Evolutionary conservation across 1,139 yeast genomes (phyloP), one percentile per base, ranked within the genome.

Genomic region (Kodamaea anthophila): DNA sequence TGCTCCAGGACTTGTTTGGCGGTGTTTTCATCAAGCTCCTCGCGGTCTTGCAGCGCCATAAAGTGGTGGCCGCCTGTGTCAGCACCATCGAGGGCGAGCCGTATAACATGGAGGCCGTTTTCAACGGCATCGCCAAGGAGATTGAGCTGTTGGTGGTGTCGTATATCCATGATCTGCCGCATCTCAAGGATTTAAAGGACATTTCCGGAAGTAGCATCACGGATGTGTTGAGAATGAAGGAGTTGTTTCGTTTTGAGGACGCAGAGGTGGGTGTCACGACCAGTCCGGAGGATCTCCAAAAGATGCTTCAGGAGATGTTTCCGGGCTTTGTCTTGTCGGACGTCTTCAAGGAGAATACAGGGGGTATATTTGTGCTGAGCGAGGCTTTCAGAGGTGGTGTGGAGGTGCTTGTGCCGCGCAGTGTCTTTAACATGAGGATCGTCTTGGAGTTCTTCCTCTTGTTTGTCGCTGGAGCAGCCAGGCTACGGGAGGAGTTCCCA

Each of bases 351-450:
- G 42, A 30, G 9, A 26, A 37, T 3, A 30, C 39, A 5, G 46
- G 43, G 14, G 61, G 77, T 0, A 76, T 77, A 4, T 80, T 72
- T 43, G 70, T 82, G 28, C 75, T 77, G 31, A 74, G 65, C 39
- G 83, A 76, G 38, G 55, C 68, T 4, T 66, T 65, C 38, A 64
- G 58, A 40, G 65, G 74, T 9, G 67, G 68, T 40, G 79, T 82
- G 33, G 79, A 80, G 36, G 71, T 81, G 2, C 60, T 88, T 24
- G 84, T 84, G 2, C 78, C 83, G 0, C 76, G 86, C 4, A 77
- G 77, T 44, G 70, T 86, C n/a, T 77, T 82, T 55, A 85, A 87
- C 46, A 84, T 87, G 79, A 70, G 93, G 41, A 71, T 84, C 3
- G 70, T 86, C 15, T 52, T 78, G 35, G 85, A 77, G 34, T 71